Evolutionary conservation across 148 eudicot genomes (phyloP).

Genomic region (Arbutus unedo): DNA sequence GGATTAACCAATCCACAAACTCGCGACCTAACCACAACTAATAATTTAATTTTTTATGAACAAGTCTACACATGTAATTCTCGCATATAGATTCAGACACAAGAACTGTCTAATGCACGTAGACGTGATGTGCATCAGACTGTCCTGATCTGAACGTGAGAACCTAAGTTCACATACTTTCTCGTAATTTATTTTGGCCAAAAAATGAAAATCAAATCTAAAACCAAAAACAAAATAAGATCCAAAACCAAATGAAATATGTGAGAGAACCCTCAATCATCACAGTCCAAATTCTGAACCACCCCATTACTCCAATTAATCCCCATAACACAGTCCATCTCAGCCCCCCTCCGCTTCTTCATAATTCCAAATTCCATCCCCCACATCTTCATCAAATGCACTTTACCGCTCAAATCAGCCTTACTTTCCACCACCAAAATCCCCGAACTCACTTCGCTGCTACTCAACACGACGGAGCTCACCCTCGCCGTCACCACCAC

Average conservation of each 20-base stretch:
- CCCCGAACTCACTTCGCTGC: constrained; percentile 17
- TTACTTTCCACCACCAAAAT: constrained; percentile 17
- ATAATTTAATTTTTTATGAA: not conserved
- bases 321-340: constrained; percentile 28
- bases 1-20: not conserved
- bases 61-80: too few relatives aligned
- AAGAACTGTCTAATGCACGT: too few relatives aligned
- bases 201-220: not conserved
- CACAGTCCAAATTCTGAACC: constrained; percentile 24
- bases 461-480: not conserved
- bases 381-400: constrained; percentile 19
- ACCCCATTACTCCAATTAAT: constrained; percentile 21
- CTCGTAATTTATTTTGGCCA: too few relatives aligned
- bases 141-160: too few relatives aligned
- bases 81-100: too few relatives aligned
- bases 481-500: constrained; percentile 13
- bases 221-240: not conserved
- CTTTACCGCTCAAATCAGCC: constrained; percentile 24
- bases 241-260: not conserved
- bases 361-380: not conserved
- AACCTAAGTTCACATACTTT: too few relatives aligned
- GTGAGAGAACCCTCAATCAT: not conserved
- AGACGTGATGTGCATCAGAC: too few relatives aligned
- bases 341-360: constrained; percentile 19
- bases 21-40: not conserved